Percentiles rank a stretch among this genome's conserved stretches.
Conservation (phyloP, 495 filamentous ascomycete species). For the Letharia columbiana region DNA sequence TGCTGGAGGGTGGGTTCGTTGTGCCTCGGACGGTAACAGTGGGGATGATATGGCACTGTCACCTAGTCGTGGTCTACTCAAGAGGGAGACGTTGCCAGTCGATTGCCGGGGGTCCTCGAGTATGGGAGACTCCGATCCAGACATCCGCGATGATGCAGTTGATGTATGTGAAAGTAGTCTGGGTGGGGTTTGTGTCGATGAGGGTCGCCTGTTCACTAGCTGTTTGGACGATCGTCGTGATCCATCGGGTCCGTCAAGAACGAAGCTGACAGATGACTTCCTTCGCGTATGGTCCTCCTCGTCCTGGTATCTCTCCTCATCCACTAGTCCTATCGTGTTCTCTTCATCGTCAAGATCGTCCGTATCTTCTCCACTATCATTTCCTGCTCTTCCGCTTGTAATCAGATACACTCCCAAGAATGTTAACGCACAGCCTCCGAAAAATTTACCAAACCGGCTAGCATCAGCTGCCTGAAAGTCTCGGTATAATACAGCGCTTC, state of each 20-base stretch:
- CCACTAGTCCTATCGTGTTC: constrained; percentile 39
- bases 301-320: constrained; percentile 38
- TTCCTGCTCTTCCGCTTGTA: constrained; percentile 51
- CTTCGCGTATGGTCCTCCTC: constrained; percentile 21
- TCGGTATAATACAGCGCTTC: constrained; percentile 83
- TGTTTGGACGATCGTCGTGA: constrained; percentile 19
- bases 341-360: constrained; percentile 40
- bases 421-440: constrained; percentile 80
- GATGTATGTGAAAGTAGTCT: constrained; percentile 14
- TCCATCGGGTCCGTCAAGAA: constrained; percentile 3
- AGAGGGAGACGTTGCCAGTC: constrained; percentile 7
- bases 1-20: constrained; percentile 29
- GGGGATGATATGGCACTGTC: constrained; percentile 23
- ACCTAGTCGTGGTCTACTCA: constrained; percentile 12
- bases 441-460: constrained; percentile 67
- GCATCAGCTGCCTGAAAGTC: constrained; percentile 77
- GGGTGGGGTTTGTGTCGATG: constrained; percentile 10
- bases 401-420: constrained; percentile 94
- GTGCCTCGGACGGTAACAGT: constrained; percentile 29
- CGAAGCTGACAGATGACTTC: constrained; percentile 22
- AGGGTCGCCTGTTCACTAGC: neutral
- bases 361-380: constrained; percentile 39
- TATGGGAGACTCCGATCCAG: constrained; percentile 11
- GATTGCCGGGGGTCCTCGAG: constrained; percentile 18
- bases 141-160: constrained; percentile 8